phyloP scores from a whole-genome alignment of 805 yeast genomes.

The Millerago galiae region DNA sequence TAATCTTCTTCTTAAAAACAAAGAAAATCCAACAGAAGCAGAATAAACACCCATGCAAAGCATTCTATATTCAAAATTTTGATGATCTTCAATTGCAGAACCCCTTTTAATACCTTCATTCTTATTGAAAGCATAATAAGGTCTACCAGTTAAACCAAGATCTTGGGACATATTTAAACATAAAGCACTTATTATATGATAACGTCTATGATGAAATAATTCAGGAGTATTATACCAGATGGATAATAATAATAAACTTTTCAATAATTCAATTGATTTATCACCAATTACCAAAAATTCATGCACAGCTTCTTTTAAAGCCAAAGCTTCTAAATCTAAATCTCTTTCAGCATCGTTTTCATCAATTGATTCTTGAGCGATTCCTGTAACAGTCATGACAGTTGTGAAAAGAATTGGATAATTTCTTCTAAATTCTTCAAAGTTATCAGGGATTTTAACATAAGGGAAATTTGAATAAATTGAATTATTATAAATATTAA shows the following conservation, averaged over 20 bases:
- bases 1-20: conserved; percentile 58
- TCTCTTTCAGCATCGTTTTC: conserved; percentile 33
- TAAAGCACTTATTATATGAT: conserved; percentile 60
- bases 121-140: conserved; percentile 35
- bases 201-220: conserved; percentile 70
- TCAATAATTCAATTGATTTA: conserved; percentile 62
- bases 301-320: conserved; percentile 42
- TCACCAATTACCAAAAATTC: conserved; percentile 67
- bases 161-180: conserved; percentile 69
- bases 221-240: conserved; percentile 86
- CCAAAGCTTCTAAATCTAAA: conserved; percentile 45
- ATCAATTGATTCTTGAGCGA: conserved; percentile 27
- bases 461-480: conserved; percentile 50
- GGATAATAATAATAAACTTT: conserved; percentile 52
- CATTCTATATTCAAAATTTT: conserved; percentile 40
- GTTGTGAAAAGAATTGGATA: conserved; percentile 61
- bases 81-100: conserved; percentile 31
- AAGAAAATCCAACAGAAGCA: conserved; percentile 54
- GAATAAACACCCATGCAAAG: conserved; percentile 55
- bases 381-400: conserved; percentile 55
- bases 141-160: conserved; percentile 59
- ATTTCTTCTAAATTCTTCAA: conserved; percentile 40
- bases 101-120: conserved; percentile 36
- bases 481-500: conserved; percentile 40
- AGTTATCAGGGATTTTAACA: conserved; percentile 42